These are phyloP conservation scores for Suillus cothurnatus DNA, from an alignment of 768 basidiomycete species.

Conservation along the genomic window DNA sequence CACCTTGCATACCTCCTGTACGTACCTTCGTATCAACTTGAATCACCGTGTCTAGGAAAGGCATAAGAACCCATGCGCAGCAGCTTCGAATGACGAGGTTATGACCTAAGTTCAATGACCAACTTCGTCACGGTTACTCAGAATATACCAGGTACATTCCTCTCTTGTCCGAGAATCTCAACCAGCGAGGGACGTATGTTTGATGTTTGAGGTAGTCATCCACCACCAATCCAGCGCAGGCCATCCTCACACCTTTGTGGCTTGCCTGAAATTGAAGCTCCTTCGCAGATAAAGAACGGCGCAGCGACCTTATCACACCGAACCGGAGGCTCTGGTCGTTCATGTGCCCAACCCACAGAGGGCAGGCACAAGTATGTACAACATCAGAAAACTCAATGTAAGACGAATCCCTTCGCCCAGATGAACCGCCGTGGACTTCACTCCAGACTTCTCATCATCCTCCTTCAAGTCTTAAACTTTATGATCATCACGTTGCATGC, in stretches of 20 bases:
- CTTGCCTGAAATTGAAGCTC: background rate
- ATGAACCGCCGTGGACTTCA: background rate
- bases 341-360: background rate
- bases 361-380: background rate
- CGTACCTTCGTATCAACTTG: background rate
- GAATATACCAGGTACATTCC: background rate
- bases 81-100: background rate
- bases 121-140: background rate
- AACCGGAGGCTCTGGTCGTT: background rate
- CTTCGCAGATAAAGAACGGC: background rate
- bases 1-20: background rate
- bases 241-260: background rate
- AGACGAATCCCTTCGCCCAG: background rate
- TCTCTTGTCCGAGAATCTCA: background rate
- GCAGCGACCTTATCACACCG: background rate
- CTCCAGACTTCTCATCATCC: background rate
- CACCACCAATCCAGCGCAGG: background rate
- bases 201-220: background rate
- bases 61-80: background rate
- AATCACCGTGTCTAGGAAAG: background rate
- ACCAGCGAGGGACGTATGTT: background rate
- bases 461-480: too few species aligned
- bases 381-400: background rate
- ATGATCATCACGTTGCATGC: background rate
- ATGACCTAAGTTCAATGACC: background rate